A percentile compares a stretch with the other conserved stretches of the same genome.
phyloP scores from a whole-genome alignment of 2,329 filamentous ascomycete species.

The Leptographium flavum region DNA sequence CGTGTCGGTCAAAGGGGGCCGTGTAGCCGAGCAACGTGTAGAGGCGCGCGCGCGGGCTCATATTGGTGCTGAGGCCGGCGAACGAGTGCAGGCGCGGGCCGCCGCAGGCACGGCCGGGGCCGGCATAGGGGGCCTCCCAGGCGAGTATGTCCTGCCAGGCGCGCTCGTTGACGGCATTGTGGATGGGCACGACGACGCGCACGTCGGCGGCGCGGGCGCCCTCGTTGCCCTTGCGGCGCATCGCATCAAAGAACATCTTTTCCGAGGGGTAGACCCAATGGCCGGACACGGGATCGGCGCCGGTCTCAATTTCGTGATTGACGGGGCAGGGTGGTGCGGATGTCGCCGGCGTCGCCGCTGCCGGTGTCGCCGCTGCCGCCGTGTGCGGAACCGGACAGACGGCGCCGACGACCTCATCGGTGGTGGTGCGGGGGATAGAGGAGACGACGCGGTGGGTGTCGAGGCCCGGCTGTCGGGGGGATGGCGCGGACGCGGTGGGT shows the following conservation, averaged over 20 bases:
- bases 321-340: too few relatives aligned
- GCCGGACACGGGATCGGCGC: constrained; percentile 51
- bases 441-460: constrained; percentile 60
- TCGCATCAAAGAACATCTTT: constrained; percentile 95
- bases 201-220: constrained; percentile 61
- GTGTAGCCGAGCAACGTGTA: constrained; percentile 82
- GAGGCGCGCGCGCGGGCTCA: constrained; percentile 73
- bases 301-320: constrained; percentile 68
- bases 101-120: constrained; percentile 38
- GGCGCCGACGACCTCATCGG: background rate
- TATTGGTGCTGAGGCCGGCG: constrained; percentile 49
- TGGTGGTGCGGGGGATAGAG: constrained; percentile 50
- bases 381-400: constrained; percentile 9
- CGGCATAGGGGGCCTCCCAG: constrained; percentile 63
- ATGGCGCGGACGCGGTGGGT: constrained; percentile 8
- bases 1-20: constrained; percentile 85
- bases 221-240: constrained; percentile 78
- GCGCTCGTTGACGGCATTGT: constrained; percentile 95
- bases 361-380: constrained; percentile 22
- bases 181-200: constrained; percentile 85
- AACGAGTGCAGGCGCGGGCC: constrained; percentile 79
- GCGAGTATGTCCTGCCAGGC: constrained; percentile 84
- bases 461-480: constrained; percentile 20
- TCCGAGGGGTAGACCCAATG: constrained; percentile 98
- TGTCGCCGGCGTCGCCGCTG: too few relatives aligned